Conservation (phyloP, 257 asterid genomes). For the Jasminum sambac region DNA sequence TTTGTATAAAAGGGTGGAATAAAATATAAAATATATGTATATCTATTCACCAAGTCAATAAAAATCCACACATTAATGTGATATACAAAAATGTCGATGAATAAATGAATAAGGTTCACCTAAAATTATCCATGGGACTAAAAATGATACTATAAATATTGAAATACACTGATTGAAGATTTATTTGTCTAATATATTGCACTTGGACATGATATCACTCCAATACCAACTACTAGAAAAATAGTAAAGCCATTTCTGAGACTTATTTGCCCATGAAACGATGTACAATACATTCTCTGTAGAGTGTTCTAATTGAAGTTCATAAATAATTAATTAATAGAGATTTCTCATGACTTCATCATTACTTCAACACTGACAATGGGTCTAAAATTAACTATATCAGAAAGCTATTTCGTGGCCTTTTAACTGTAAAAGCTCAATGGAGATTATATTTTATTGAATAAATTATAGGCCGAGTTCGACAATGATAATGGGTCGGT, state of each 20-base stretch:
- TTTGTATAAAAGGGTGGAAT: no score
- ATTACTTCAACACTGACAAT: constrained; percentile 27
- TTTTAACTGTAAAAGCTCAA: no score
- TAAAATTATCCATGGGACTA: no score
- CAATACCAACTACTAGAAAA: constrained; percentile 7
- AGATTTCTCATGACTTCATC: constrained; percentile 9
- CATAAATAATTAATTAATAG: background rate
- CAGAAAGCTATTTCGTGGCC: background rate
- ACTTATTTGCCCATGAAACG: constrained; percentile 21
- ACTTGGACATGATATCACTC: constrained; percentile 20
- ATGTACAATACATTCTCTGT: constrained; percentile 13
- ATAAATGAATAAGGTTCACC: no score
- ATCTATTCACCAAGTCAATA: no score
- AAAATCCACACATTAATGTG: no score
- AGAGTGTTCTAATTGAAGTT: background rate
- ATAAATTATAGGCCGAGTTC: background rate
- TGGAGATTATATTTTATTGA: background rate
- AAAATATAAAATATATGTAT: no score
- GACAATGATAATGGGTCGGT: background rate
- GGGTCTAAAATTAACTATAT: constrained; percentile 21
- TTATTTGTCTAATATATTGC: background rate
- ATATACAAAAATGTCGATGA: no score
- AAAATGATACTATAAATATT: constrained; percentile 19
- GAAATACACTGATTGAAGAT: constrained; percentile 17
- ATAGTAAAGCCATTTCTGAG: constrained; percentile 15